Conservation (phyloP, 352 stramenopile species). For the Elongisporangium prolatum region DNA sequence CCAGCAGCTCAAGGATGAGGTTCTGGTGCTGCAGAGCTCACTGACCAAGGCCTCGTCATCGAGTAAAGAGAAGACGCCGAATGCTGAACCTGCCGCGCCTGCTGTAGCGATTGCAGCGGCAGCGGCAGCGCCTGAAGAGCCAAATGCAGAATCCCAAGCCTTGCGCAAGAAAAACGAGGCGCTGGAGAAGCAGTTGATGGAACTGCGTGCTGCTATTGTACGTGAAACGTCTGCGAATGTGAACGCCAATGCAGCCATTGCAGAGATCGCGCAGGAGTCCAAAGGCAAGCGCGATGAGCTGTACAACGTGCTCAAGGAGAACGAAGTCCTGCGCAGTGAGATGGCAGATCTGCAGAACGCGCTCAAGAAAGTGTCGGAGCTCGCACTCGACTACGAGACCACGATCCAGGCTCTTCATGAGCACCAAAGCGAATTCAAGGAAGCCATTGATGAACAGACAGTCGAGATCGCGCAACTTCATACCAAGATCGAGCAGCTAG, state of each 20-base stretch:
- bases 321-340: slow-evolving; percentile 52
- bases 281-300: slow-evolving; percentile 56
- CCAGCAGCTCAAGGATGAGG: slow-evolving; percentile 6
- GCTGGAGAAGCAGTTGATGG: slow-evolving; percentile 27
- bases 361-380: slow-evolving; percentile 27
- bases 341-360: slow-evolving; percentile 25
- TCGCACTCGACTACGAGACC: slow-evolving; percentile 39
- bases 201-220: slow-evolving; percentile 27
- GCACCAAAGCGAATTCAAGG: slow-evolving; percentile 43
- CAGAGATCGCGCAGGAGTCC: slow-evolving; percentile 26
- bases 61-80: slow-evolving; percentile 2
- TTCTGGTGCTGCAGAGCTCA: slow-evolving; percentile 6
- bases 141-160: slow-evolving; percentile 5
- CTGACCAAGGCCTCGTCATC: not conserved
- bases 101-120: slow-evolving; percentile 3
- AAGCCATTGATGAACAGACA: slow-evolving; percentile 59
- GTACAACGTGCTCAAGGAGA: slow-evolving; percentile 60
- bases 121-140: slow-evolving; percentile 4
- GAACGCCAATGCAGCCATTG: slow-evolving; percentile 25
- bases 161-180: slow-evolving; percentile 35
- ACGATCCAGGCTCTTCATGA: slow-evolving; percentile 40
- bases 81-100: not conserved
- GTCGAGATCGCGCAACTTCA: slow-evolving; percentile 62
- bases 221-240: slow-evolving; percentile 28
- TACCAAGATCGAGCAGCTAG: slow-evolving; percentile 39